Base-by-base conservation (phyloP, 148 eudicot species). In the Heliamphora exappendiculata region DNA sequence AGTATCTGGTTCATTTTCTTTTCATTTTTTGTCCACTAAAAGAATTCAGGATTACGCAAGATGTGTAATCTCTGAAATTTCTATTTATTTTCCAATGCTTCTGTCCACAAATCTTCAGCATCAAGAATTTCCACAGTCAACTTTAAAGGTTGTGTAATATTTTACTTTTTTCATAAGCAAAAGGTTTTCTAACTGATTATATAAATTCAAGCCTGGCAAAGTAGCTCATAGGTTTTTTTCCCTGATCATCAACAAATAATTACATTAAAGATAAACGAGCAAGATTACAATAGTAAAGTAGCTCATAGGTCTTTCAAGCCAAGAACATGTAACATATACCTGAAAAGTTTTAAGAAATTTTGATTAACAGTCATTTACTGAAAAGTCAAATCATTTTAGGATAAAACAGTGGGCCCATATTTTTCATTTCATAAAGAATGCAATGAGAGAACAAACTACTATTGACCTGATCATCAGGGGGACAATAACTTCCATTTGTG, bases 381-480 rank as follows among this genome's bases (percentile, higher is more conserved):
- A 47, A 69, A 69, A 69, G 33, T 69, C 49, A 22, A 42, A 42
- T 69, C 8, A 28, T 4, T 42, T 26, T 14, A 31, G 36, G 16
- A 36, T 67, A 49, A 79, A 63, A 75, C 49, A 68, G 36, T 66
- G 41, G 67, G 49, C 7, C 47, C 11, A 51, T 7, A 71, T 22
- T 10, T n/a, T 9, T 57, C 58, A 44, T 13, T 2, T 47, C 70
- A 58, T 37, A 83, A 59, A 41, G 39, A 77, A 60, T 72, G 73
- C 68, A 66, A 67, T 72, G 64, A 58, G 44, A 76, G 16, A 45
- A 17, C 63, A 71, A 10, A 54, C 73, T 37, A 50, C 7, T 39
- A 67, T 55, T 42, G 31, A 96, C 99, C 97, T 96, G 99, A 82
- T 96, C 99, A 81, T 91, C 83, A 64, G 98, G 99, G 31, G 99